Base-by-base conservation (phyloP, 31 red algal species). In the Odonthalia washingtoniensis region DNA sequence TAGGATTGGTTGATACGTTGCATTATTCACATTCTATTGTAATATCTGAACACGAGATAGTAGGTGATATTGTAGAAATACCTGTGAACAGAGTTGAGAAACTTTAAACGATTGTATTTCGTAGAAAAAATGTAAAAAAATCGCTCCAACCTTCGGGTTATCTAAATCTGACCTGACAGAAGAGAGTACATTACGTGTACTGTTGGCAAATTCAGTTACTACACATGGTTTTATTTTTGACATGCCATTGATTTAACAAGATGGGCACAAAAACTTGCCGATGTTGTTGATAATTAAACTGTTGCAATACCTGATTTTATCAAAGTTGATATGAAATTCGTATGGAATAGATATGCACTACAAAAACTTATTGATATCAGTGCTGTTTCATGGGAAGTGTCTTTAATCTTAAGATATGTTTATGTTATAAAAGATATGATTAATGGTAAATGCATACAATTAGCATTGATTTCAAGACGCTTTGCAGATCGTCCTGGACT, bases 301-400 rank as follows among this genome's bases (percentile, higher is more conserved):
- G 77, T 86, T 32, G 93, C 87, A 21, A 62, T 78, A 3, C 81
- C 93, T 24, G 87, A 87, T 75, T 90, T 95, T 78, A 78, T 52
- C 33, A 72, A 82, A 1, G 93, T 87, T 14, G 93, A 95, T 73
- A 86, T 90, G 61, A 74, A 87, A 27, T 95, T 95, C 72, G 93
- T 95, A 24, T 95, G 93, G 93, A 95, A 95, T 81, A 87, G 93
- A 17, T 90, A 83, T 83, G 93, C 88, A 1, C 81, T 75, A 0
- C 90, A 87, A 76, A 73, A 77, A 28, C 62, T 95, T 16, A 76
- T 78, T 21, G 87, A 87, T 9, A 28, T 75, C 40, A 82, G 87
- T 38, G 87, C 88, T 72, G 75, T 95, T 17, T 72, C 78, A 5
- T 95, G 93, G 93, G 40, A 90, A 46, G 77, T 95, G n/a, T 87